These are phyloP conservation scores for Pichia californica DNA, from an alignment of 805 yeast species.

Conservation along the genomic window DNA sequence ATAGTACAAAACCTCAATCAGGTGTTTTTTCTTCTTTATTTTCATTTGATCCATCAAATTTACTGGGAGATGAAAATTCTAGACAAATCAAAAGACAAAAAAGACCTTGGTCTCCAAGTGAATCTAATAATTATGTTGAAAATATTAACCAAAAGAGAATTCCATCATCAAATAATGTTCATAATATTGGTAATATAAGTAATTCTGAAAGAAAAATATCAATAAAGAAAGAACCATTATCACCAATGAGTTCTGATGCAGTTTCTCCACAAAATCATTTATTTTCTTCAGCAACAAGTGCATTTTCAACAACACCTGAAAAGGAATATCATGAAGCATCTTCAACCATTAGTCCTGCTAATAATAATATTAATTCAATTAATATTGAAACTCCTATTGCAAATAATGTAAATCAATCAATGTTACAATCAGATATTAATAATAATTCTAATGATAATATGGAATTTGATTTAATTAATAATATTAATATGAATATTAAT, in stretches of 20 bases:
- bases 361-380: not conserved
- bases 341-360: not conserved
- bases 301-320: conserved; percentile 29
- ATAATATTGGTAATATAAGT: conserved; percentile 10
- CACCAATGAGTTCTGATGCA: conserved; percentile 29
- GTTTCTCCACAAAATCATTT: conserved; percentile 27
- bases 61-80: conserved; percentile 10
- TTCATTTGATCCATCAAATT: conserved; percentile 11
- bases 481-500: not conserved
- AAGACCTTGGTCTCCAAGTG: conserved; percentile 28
- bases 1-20: not conserved
- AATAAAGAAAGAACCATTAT: conserved; percentile 23
- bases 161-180: conserved; percentile 8
- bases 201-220: not conserved
- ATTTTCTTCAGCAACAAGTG: conserved; percentile 27
- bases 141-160: conserved; percentile 20
- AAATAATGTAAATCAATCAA: too few relatives aligned
- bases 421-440: too few relatives aligned
- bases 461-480: not conserved
- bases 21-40: conserved; percentile 9
- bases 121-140: conserved; percentile 21
- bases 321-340: conserved; percentile 10
- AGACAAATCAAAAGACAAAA: conserved; percentile 27
- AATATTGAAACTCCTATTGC: too few relatives aligned
- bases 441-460: not conserved